Evolutionary conservation across 495 filamentous ascomycete species (phyloP).

Genomic region (Pseudoneurospora amorphoporcata): DNA sequence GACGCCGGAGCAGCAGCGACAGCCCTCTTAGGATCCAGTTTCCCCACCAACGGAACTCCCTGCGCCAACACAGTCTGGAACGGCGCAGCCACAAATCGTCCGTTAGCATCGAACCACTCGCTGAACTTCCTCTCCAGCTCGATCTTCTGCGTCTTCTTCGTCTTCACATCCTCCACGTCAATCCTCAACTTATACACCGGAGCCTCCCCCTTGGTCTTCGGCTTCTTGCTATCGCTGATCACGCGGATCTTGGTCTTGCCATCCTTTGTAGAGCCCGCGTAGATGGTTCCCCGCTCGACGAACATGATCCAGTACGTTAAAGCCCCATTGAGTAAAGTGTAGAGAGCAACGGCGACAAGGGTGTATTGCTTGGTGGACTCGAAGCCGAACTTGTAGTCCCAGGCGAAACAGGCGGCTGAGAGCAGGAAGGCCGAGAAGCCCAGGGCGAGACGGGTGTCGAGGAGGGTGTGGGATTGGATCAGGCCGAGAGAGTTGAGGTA

Average conservation of each 20-base stretch:
- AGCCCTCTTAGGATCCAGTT: conserved; percentile 52
- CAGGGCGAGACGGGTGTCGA: conserved; percentile 70
- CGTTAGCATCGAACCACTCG: conserved; percentile 75
- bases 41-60: conserved; percentile 55
- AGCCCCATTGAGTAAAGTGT: conserved; percentile 67
- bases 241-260: conserved; percentile 54
- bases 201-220: conserved; percentile 53
- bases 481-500: conserved; percentile 82
- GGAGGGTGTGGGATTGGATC: conserved; percentile 65
- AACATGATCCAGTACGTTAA: conserved; percentile 81
- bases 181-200: conserved; percentile 69
- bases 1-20: conserved; percentile 5
- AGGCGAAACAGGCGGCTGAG: conserved; percentile 72
- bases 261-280: conserved; percentile 48
- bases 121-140: conserved; percentile 62
- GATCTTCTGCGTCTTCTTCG: conserved; percentile 36
- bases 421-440: conserved; percentile 78
- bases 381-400: conserved; percentile 86
- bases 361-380: conserved; percentile 69
- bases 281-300: conserved; percentile 74
- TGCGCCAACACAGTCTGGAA: conserved; percentile 74
- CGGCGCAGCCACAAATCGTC: conserved; percentile 70
- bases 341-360: conserved; percentile 61
- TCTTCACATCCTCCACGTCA: conserved; percentile 37
- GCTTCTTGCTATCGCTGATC: conserved; percentile 20